phyloP scores from a whole-genome alignment of 2,329 filamentous ascomycete species.

The Fusarium solani-melongenae region DNA sequence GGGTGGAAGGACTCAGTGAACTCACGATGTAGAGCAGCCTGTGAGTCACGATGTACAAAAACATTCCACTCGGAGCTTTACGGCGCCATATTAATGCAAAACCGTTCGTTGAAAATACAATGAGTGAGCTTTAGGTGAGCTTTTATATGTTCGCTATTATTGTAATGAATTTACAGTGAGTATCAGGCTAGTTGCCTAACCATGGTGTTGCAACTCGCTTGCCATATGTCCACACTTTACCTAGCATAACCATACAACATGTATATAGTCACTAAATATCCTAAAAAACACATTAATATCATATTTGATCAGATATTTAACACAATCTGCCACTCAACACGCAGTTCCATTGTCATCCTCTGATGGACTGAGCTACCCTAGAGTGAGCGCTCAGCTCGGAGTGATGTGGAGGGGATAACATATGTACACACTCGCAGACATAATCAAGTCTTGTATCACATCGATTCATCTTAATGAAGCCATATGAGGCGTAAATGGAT shows the following conservation, averaged over 20 bases:
- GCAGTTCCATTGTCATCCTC: not conserved
- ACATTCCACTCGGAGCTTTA: not conserved
- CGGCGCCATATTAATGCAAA: too few species aligned
- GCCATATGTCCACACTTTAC: not conserved
- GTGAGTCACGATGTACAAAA: not conserved
- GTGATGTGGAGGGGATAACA: not conserved
- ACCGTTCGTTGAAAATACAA: not conserved
- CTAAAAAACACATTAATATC: not conserved
- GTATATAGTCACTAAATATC: fast-evolving
- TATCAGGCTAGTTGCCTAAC: not conserved
- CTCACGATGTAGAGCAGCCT: not conserved
- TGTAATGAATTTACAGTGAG: not conserved
- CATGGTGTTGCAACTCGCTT: not conserved
- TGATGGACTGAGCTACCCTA: not conserved
- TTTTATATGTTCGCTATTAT: not conserved
- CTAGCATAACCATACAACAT: too few species aligned
- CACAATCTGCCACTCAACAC: not conserved
- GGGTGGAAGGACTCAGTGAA: not conserved
- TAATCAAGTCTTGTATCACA: fast-evolving
- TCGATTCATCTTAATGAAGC: fast-evolving
- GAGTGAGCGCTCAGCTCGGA: not conserved
- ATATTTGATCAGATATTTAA: not conserved
- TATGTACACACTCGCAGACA: not conserved
- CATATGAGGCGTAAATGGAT: fast-evolving
- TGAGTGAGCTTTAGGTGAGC: not conserved